phyloP scores from a whole-genome alignment of 352 stramenopile species.

The Phytophthora chlamydospora region DNA sequence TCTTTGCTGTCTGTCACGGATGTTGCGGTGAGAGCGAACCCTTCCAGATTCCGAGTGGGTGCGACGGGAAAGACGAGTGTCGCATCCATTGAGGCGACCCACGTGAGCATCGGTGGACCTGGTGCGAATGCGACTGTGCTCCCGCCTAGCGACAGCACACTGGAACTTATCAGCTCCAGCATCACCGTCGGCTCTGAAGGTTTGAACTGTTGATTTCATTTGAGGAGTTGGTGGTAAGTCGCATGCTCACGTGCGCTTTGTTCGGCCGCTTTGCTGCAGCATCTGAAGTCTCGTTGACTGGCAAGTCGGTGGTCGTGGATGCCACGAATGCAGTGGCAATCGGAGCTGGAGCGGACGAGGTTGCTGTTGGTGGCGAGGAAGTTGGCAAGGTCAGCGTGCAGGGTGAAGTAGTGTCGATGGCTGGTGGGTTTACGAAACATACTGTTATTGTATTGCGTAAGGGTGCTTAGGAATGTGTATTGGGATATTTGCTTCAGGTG shows the following conservation, averaged over 20 bases:
- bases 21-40: constrained; percentile 29
- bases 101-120: constrained; percentile 39
- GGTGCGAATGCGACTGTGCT: constrained; percentile 33
- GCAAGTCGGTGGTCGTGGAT: constrained; percentile 30
- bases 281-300: constrained; percentile 34
- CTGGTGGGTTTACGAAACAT: constrained; percentile 24
- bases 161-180: constrained; percentile 38
- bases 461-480: background rate
- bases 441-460: background rate
- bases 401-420: constrained; percentile 21
- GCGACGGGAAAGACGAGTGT: constrained; percentile 31
- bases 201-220: constrained; percentile 18
- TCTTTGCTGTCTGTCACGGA: constrained; percentile 34
- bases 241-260: constrained; percentile 11
- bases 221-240: background rate
- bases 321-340: constrained; percentile 28
- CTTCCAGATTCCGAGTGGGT: constrained; percentile 34
- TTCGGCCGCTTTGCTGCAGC: constrained; percentile 16
- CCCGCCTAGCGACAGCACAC: constrained; percentile 18
- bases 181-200: constrained; percentile 45
- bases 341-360: constrained; percentile 22
- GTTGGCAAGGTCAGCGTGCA: constrained; percentile 28
- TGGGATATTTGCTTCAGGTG: constrained; percentile 16
- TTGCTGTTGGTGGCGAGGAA: constrained; percentile 31
- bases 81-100: constrained; percentile 35